Conservation (phyloP, 805 yeast genomes). For the Millerozyma miso region DNA sequence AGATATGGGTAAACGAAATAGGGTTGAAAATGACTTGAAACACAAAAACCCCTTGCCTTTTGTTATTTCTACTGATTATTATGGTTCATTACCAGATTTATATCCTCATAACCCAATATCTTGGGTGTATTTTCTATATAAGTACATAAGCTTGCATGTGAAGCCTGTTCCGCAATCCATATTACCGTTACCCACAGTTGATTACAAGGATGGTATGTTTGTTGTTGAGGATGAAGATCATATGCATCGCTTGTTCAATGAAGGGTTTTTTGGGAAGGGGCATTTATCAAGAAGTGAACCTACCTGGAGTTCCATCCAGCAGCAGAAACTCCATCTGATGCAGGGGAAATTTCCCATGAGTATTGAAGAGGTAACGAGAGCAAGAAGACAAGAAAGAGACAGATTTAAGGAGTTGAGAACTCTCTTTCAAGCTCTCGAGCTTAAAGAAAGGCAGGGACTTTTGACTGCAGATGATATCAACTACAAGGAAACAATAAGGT, state of each 20-base stretch:
- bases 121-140: constrained; percentile 45
- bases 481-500: constrained; percentile 14
- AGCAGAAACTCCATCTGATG: constrained; percentile 11
- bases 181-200: constrained; percentile 17
- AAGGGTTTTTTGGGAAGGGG: constrained; percentile 95
- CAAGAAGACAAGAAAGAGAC: constrained; percentile 66
- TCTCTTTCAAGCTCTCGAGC: constrained; percentile 46
- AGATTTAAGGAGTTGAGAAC: constrained; percentile 69
- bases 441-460: constrained; percentile 30
- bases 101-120: constrained; percentile 68
- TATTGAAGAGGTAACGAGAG: constrained; percentile 73
- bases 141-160: constrained; percentile 20
- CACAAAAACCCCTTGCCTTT: constrained; percentile 58
- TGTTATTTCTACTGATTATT: constrained; percentile 29
- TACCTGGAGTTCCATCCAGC: constrained; percentile 66
- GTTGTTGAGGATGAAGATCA: constrained; percentile 40
- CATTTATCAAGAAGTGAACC: constrained; percentile 87
- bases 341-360: constrained; percentile 32
- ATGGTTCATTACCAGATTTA: constrained; percentile 47
- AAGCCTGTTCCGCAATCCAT: constrained; percentile 24
- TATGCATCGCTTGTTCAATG: constrained; percentile 65
- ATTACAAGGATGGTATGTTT: constrained; percentile 27
- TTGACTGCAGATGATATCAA: constrained; percentile 19
- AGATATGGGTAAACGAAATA: constrained; percentile 31
- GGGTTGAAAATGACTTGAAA: constrained; percentile 24